Evolutionary conservation across 345 rosid species (phyloP).

Genomic region (Salix udensis): DNA sequence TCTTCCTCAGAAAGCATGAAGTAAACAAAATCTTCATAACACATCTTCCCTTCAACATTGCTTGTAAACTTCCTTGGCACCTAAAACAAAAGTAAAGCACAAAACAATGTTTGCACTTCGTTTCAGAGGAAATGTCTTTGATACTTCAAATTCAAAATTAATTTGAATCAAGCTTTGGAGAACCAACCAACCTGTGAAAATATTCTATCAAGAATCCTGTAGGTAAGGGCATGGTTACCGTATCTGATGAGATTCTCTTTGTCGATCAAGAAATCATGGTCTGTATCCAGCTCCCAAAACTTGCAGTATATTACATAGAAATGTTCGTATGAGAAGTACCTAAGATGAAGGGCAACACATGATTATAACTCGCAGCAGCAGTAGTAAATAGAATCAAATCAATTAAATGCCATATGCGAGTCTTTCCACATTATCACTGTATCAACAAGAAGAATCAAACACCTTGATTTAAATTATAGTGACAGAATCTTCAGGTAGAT

Average conservation of each 20-base stretch:
- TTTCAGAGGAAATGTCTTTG: background rate
- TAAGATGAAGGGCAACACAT: conserved; percentile 24
- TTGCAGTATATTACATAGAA: conserved; percentile 97
- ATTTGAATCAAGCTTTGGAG: background rate
- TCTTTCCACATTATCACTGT: background rate
- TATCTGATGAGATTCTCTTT: conserved; percentile 90
- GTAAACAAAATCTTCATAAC: conserved; percentile 35
- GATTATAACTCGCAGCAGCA: background rate
- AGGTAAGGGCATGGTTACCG: conserved; percentile 91
- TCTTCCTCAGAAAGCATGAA: conserved; percentile 33
- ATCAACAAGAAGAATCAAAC: background rate
- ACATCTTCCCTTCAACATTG: conserved; percentile 33
- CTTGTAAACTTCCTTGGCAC: conserved; percentile 29
- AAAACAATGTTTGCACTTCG: background rate
- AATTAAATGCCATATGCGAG: background rate
- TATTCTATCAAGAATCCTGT: conserved; percentile 82
- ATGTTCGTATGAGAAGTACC: conserved; percentile 94
- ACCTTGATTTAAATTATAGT: background rate
- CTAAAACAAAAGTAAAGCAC: conserved; percentile 6
- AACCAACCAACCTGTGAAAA: conserved; percentile 73
- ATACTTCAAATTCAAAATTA: background rate
- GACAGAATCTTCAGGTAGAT: background rate
- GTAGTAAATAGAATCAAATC: background rate
- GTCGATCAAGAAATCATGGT: conserved; percentile 93
- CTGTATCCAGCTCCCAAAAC: conserved; percentile 97